Conservation (phyloP, 495 filamentous ascomycete species). For the Glutinoglossum americanum region DNA sequence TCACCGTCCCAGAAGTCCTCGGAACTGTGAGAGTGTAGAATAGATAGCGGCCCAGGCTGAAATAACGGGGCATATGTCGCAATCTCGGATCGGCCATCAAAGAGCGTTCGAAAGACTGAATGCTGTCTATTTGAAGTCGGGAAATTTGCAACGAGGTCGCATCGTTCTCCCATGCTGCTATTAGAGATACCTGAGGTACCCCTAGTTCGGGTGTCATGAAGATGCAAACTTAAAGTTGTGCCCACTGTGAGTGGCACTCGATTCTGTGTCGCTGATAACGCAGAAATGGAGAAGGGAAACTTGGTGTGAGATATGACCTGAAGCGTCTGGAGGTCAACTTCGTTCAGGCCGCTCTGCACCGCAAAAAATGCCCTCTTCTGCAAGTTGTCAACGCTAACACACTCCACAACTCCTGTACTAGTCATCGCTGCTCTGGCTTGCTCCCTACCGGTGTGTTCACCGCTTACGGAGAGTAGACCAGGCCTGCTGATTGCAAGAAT, state of each 20-base stretch:
- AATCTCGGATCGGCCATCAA: constrained; percentile 1
- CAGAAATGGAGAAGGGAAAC: constrained; percentile 67
- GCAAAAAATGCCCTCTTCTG: constrained; percentile 58
- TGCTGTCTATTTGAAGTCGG: constrained; percentile 15
- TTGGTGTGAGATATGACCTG: constrained; percentile 45
- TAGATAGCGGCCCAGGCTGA: constrained; percentile 62
- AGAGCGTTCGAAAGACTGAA: not conserved
- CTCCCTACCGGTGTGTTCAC: constrained; percentile 17
- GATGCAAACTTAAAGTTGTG: constrained; percentile 60
- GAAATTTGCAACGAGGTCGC: not conserved
- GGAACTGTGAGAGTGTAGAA: constrained; percentile 48
- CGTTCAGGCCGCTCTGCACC: constrained; percentile 50
- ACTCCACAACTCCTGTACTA: constrained; percentile 58
- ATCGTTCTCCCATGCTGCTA: not conserved
- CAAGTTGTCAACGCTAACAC: constrained; percentile 56
- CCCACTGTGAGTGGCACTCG: constrained; percentile 66
- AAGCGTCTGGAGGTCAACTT: constrained; percentile 66
- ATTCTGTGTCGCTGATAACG: constrained; percentile 54
- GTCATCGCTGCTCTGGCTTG: constrained; percentile 23
- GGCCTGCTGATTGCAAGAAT: constrained; percentile 42
- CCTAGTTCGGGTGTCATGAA: constrained; percentile 51
- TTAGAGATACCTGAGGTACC: not conserved
- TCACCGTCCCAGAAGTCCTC: constrained; percentile 27
- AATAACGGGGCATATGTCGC: constrained; percentile 50
- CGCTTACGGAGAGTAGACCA: constrained; percentile 31